Base-by-base conservation (phyloP, 208 protist species). In the Crithidia mellificae region DNA sequence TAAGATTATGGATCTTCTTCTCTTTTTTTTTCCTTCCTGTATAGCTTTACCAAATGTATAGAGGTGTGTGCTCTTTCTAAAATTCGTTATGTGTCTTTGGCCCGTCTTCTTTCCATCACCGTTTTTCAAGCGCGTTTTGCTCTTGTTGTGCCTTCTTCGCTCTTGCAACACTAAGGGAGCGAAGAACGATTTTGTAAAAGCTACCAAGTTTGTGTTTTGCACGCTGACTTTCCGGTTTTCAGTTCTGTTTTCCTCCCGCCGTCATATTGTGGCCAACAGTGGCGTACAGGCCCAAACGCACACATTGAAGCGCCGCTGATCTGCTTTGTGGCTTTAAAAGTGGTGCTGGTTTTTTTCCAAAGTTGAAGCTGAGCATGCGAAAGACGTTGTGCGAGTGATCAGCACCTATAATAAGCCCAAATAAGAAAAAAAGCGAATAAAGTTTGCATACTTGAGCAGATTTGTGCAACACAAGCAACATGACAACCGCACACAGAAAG, bases 181-280 rank as follows among this genome's bases (percentile, higher is more conserved):
- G 15, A 6, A 17, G 41, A 20, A 5, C 41, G 41, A 46, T 17
- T n/a, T 12, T 17, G 17, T 20, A 15, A 17, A 46, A 46, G 41
- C n/a, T n/a, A n/a, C n/a, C n/a, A n/a, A n/a, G 41, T 46, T 46
- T 46, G 41, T 46, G 41, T 46, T 46, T 46, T 46, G 41, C n/a
- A n/a, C 41, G 41, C 41, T 17, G 3, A 46, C 14, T 15, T 46
- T 17, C 41, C 8, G 3, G 15, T 6, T 17, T 46, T 4, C 41
- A n/a, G n/a, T n/a, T n/a, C n/a, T n/a, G n/a, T n/a, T n/a, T n/a
- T n/a, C n/a, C n/a, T n/a, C n/a, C n/a, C n/a, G n/a, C n/a, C 41
- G 41, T 38, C 11, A 11, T 5, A 38, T 6, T 6, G 6, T 20
- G 17, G n/a, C n/a, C n/a, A 46, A 46, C 41, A 20, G 41, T 15